Percentiles rank a stretch among this genome's conserved stretches.
Evolutionary conservation across 176 grass and related monocot genomes (phyloP).

Genomic region (Musa troglodytarum): DNA sequence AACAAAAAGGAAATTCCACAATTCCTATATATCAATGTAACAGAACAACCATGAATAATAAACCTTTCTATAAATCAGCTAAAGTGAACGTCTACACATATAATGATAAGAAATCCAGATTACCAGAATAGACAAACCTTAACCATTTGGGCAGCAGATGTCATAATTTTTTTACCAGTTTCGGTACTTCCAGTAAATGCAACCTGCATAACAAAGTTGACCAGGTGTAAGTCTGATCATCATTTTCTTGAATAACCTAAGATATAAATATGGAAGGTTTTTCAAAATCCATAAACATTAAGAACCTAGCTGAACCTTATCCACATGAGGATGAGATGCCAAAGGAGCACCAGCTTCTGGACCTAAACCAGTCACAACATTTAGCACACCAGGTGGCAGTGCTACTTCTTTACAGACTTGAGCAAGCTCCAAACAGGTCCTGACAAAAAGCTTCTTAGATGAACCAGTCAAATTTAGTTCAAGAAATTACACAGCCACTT

Average conservation of each 20-base stretch:
- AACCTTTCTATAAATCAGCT: no score
- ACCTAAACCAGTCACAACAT: constrained; percentile 85
- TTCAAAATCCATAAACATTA: not conserved
- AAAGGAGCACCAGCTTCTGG: constrained; percentile 94
- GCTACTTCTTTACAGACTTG: constrained; percentile 87
- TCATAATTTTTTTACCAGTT: constrained; percentile 91
- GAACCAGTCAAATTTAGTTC: not conserved
- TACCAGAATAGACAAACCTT: constrained; percentile 42
- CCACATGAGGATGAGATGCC: constrained; percentile 68
- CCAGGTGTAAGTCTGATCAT: not conserved
- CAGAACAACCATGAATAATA: not conserved
- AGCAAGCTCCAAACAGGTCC: constrained; percentile 93
- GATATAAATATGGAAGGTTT: not conserved
- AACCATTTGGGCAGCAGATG: constrained; percentile 62
- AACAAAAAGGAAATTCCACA: not conserved
- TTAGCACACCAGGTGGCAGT: constrained; percentile 81
- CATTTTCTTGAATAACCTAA: not conserved
- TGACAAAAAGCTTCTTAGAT: constrained; percentile 30
- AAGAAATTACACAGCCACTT: constrained; percentile 3
- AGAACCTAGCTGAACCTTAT: constrained; percentile 51
- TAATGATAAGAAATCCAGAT: not conserved
- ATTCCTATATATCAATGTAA: not conserved
- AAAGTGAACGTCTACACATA: not conserved
- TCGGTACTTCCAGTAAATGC: constrained; percentile 88
- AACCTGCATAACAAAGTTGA: constrained; percentile 40